phyloP scores from a whole-genome alignment of 331 rosid species.

The Pyracantha coccinea region DNA sequence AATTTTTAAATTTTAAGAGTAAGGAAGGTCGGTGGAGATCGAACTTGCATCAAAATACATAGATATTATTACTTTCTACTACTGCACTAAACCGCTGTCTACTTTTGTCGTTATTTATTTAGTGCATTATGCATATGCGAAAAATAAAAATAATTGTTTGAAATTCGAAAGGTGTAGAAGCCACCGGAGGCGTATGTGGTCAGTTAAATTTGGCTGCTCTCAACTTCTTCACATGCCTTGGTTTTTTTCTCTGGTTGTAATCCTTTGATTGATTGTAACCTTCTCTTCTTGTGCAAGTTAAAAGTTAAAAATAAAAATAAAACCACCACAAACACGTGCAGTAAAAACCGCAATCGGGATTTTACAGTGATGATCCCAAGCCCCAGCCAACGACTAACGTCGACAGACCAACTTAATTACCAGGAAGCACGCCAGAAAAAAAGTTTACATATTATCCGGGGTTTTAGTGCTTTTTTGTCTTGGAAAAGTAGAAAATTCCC shows the following conservation, averaged over 20 bases:
- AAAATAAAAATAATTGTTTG: too few relatives aligned
- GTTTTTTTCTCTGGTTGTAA: not conserved
- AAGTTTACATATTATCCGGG: too few relatives aligned
- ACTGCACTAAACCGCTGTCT: too few relatives aligned
- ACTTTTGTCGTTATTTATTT: too few relatives aligned
- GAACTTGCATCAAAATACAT: too few relatives aligned
- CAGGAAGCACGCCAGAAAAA: constrained; percentile 27
- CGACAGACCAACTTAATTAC: constrained; percentile 16
- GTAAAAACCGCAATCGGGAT: not conserved
- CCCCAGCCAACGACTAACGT: not conserved
- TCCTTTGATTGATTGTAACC: not conserved
- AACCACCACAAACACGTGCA: not conserved
- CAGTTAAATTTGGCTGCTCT: not conserved
- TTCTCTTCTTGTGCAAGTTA: not conserved
- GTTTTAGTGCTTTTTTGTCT: not conserved
- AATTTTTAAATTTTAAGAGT: too few relatives aligned
- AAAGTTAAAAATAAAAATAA: not conserved
- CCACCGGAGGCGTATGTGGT: not conserved
- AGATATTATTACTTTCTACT: too few relatives aligned
- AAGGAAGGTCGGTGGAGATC: too few relatives aligned
- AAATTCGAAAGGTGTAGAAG: not conserved
- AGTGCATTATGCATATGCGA: not conserved
- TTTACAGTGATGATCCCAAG: not conserved
- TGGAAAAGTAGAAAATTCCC: not conserved
- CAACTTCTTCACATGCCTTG: not conserved